Evolutionary conservation across 2,329 filamentous ascomycete genomes (phyloP).

Genomic region (Penicillium sp.): DNA sequence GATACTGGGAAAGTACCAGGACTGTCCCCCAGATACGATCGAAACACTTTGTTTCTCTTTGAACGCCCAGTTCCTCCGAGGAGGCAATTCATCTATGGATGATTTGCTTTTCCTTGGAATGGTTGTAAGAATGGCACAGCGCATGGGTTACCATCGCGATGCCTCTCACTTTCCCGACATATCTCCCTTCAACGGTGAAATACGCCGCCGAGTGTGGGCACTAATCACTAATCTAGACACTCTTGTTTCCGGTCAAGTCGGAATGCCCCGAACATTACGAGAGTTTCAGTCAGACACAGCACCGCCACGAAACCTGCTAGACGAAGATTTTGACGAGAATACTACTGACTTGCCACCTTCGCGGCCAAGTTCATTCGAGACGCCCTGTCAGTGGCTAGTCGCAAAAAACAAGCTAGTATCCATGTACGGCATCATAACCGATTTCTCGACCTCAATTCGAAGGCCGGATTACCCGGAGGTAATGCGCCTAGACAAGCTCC

Average conservation of each 20-base stretch:
- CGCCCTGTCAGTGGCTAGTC: constrained; percentile 43
- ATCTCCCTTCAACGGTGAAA: constrained; percentile 60
- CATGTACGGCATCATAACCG: constrained; percentile 36
- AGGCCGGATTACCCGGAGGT: constrained; percentile 37
- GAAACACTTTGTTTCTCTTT: constrained; percentile 9
- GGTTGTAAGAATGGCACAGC: constrained; percentile 60
- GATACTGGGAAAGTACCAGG: constrained; percentile 8
- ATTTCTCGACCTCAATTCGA: constrained; percentile 35
- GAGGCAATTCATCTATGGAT: not conserved
- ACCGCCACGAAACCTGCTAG: constrained; percentile 60
- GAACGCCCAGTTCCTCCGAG: constrained; percentile 4
- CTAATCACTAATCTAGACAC: constrained; percentile 58
- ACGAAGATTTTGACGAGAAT: constrained; percentile 62
- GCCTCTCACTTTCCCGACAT: constrained; percentile 56
- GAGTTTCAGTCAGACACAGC: constrained; percentile 62
- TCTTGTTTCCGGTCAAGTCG: constrained; percentile 65
- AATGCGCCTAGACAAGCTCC: constrained; percentile 12
- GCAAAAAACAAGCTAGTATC: constrained; percentile 36
- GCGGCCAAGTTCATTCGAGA: constrained; percentile 57
- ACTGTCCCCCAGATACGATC: constrained; percentile 11
- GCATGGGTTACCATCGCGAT: constrained; percentile 64
- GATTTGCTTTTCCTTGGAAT: constrained; percentile 38
- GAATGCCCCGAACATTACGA: constrained; percentile 63
- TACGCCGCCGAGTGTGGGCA: constrained; percentile 45
- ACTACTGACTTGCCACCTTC: constrained; percentile 55